phyloP scores from a whole-genome alignment of 495 filamentous ascomycete species.

The Penicillium malachiteum region DNA sequence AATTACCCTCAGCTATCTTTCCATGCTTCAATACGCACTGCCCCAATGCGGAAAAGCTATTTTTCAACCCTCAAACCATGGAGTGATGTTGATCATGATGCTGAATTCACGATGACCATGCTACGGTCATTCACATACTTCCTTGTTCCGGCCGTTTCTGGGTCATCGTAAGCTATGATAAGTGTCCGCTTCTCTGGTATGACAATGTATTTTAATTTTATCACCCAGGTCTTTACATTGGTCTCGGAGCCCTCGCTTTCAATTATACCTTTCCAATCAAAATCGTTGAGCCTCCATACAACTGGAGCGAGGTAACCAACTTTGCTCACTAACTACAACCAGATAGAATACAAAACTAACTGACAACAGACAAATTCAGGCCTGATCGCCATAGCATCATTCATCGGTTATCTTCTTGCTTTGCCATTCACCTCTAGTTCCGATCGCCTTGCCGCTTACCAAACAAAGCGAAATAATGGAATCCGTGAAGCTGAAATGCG shows the following conservation, averaged over 20 bases:
- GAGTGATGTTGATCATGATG: constrained; percentile 41
- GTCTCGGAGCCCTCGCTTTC: constrained; percentile 56
- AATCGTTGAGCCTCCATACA: constrained; percentile 55
- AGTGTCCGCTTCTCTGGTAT: too few relatives aligned
- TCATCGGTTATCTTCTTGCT: constrained; percentile 52
- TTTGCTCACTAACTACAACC: neutral
- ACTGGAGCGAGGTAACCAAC: constrained; percentile 43
- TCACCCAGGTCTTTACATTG: constrained; percentile 51
- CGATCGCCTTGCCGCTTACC: constrained; percentile 54
- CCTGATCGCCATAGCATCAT: constrained; percentile 53
- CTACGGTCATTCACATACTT: constrained; percentile 54
- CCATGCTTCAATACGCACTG: constrained; percentile 15
- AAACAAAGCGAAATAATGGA: constrained; percentile 52
- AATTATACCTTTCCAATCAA: constrained; percentile 60
- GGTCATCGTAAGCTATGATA: constrained; percentile 53
- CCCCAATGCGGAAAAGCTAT: constrained; percentile 34
- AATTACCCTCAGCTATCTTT: constrained; percentile 4
- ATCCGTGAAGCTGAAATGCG: constrained; percentile 65
- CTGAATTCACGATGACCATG: constrained; percentile 48
- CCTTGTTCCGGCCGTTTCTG: constrained; percentile 57
- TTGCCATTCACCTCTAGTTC: constrained; percentile 57
- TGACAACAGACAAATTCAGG: constrained; percentile 47
- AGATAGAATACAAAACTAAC: neutral
- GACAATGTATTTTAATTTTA: too few relatives aligned
- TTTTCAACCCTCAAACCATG: constrained; percentile 42